These are phyloP conservation scores for Scleromitrula shiraiana DNA, from an alignment of 2,329 filamentous ascomycete genomes.

Conservation along the genomic window DNA sequence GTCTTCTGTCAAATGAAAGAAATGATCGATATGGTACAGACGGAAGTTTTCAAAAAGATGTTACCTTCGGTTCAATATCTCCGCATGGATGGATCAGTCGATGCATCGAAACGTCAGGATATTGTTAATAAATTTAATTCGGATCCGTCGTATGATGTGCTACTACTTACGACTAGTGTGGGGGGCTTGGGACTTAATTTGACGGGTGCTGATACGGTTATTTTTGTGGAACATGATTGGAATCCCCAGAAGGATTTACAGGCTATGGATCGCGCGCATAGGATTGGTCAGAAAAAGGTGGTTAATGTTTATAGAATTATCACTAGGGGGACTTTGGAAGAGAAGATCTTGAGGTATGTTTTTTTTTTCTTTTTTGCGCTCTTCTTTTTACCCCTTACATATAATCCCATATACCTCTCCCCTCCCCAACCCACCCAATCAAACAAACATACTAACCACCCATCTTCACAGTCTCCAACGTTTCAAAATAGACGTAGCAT, in stretches of 20 bases:
- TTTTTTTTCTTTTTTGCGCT: no score
- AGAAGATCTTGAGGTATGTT: conserved; percentile 81
- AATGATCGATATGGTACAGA: conserved; percentile 98
- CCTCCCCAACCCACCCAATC: not conserved
- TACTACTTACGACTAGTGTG: conserved; percentile 89
- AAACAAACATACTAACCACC: conserved; percentile 6
- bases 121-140: conserved; percentile 99
- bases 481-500: conserved; percentile 98
- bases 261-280: conserved; percentile 96
- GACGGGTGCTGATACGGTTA: conserved; percentile 95
- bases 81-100: conserved; percentile 87
- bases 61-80: conserved; percentile 90
- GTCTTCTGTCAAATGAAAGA: conserved; percentile 99
- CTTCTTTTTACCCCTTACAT: conserved; percentile 16
- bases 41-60: conserved; percentile 80
- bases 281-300: conserved; percentile 99
- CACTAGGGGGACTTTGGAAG: conserved; percentile 89
- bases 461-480: conserved; percentile 65
- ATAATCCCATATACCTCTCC: not conserved
- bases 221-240: conserved; percentile 99
- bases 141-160: conserved; percentile 90
- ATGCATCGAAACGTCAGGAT: conserved; percentile 87
- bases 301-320: conserved; percentile 98
- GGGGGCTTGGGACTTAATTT: conserved; percentile 91
- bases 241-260: conserved; percentile 98